Evolutionary conservation across 2,329 filamentous ascomycete genomes (phyloP).

Genomic region (Zymoseptoria brevis): DNA sequence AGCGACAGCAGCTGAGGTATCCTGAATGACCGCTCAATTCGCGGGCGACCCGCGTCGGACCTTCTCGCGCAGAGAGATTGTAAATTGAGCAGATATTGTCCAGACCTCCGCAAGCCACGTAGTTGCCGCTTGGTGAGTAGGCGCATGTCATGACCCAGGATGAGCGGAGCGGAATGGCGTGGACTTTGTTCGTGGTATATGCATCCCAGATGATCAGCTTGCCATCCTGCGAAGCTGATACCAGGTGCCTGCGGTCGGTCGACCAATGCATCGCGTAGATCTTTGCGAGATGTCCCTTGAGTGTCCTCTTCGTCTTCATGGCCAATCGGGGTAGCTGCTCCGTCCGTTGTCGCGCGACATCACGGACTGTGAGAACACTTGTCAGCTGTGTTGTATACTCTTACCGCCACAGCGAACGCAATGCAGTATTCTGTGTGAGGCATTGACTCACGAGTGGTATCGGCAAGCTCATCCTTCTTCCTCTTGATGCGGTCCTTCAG

Average conservation of each 20-base stretch:
- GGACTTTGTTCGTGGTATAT: slow-evolving; percentile 99
- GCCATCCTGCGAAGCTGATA: slow-evolving; percentile 96
- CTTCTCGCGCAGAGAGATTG: slow-evolving; percentile 93
- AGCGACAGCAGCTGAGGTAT: slow-evolving; percentile 95
- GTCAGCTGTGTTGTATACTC: slow-evolving; percentile 11
- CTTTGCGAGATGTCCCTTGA: slow-evolving; percentile 97
- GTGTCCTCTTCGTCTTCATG: slow-evolving; percentile 94
- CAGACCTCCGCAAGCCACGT: slow-evolving; percentile 93
- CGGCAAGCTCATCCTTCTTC: slow-evolving; percentile 98
- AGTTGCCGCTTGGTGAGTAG: slow-evolving; percentile 96
- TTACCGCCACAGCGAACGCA: neutral
- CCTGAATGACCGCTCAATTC: slow-evolving; percentile 95
- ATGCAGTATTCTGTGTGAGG: neutral
- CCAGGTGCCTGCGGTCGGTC: slow-evolving; percentile 90
- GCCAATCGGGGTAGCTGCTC: slow-evolving; percentile 86
- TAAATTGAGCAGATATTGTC: slow-evolving; percentile 99
- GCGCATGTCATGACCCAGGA: slow-evolving; percentile 99
- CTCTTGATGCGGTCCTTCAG: slow-evolving; percentile 94
- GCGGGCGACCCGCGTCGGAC: slow-evolving; percentile 90
- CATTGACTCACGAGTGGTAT: slow-evolving; percentile 77
- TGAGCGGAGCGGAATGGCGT: slow-evolving; percentile 91
- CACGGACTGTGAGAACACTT: slow-evolving; percentile 57
- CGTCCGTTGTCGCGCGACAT: slow-evolving; percentile 85
- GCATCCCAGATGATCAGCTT: slow-evolving; percentile 99
- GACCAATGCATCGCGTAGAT: slow-evolving; percentile 99